A percentile compares a stretch with the other conserved stretches of the same genome.
Conservation (phyloP, 2,329 filamentous ascomycete genomes). For the Trichoderma gracile region DNA sequence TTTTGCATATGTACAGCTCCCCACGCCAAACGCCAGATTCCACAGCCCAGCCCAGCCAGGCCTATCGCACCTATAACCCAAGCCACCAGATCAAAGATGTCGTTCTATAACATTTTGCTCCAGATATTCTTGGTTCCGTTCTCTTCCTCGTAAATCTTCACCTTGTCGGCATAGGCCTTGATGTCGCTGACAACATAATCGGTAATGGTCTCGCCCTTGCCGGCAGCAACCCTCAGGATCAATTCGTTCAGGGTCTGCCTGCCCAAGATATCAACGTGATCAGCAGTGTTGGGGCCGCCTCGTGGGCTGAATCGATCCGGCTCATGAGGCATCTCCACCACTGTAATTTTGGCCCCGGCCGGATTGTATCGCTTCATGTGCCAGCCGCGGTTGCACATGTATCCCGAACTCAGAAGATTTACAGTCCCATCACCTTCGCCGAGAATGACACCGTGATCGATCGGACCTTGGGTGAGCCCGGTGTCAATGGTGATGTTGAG, state of each 20-base stretch:
- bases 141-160: conserved; percentile 74
- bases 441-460: conserved; percentile 90
- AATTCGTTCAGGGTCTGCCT: conserved; percentile 87
- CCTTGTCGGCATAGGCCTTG: conserved; percentile 74
- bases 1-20: conserved; percentile 13
- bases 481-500: conserved; percentile 77
- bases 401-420: conserved; percentile 85
- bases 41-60: conserved; percentile 3
- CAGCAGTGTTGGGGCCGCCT: conserved; percentile 69
- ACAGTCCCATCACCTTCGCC: conserved; percentile 97
- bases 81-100: not conserved
- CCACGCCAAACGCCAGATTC: conserved; percentile 25
- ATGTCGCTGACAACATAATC: conserved; percentile 82
- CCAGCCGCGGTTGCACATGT: conserved; percentile 98
- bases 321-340: conserved; percentile 95
- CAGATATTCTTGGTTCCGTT: conserved; percentile 24
- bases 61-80: not conserved
- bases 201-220: conserved; percentile 75
- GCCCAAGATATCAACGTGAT: conserved; percentile 96
- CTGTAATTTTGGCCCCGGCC: conserved; percentile 74
- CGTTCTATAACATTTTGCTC: conserved; percentile 1
- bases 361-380: conserved; percentile 92
- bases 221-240: conserved; percentile 81
- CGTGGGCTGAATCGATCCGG: conserved; percentile 88
- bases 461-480: conserved; percentile 56